Evolutionary conservation across 768 basidiomycete genomes (phyloP).

Genomic region (Suillus luteus): DNA sequence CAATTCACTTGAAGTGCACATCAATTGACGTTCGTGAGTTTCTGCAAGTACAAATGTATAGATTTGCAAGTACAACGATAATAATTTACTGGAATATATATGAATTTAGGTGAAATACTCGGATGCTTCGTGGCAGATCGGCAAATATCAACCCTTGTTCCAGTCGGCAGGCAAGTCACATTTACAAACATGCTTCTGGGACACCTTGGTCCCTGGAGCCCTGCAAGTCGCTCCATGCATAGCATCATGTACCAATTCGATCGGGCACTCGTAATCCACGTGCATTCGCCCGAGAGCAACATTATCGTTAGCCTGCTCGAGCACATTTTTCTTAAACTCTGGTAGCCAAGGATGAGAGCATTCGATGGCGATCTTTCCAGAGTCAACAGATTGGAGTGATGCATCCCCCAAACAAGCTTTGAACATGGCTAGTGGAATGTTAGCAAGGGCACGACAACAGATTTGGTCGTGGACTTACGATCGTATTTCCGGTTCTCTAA

Average conservation of each 20-base stretch:
- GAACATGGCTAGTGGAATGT: slow-evolving; percentile 4
- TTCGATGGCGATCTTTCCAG: background rate
- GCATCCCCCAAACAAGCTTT: slow-evolving; percentile 2
- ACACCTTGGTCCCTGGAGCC: background rate
- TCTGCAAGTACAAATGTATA: background rate
- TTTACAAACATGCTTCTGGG: background rate
- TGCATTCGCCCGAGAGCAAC: background rate
- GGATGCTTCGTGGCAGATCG: background rate
- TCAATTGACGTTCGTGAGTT: background rate
- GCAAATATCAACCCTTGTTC: background rate
- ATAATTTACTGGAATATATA: background rate
- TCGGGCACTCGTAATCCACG: background rate
- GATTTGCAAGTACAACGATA: background rate
- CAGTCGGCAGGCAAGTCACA: slow-evolving; percentile 7
- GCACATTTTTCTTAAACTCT: background rate
- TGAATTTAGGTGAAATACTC: background rate
- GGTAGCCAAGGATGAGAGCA: background rate
- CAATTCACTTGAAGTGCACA: background rate
- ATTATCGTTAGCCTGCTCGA: background rate
- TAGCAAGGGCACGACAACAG: background rate
- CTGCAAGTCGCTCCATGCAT: slow-evolving; percentile 6
- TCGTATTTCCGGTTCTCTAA: slow-evolving; percentile 14
- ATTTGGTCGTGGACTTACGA: slow-evolving; percentile 4
- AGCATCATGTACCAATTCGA: background rate
- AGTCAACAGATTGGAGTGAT: slow-evolving; percentile 1